Evolutionary conservation across 1,284 basidiomycete species (phyloP).

Genomic region (Gastroboletus turbinatus): DNA sequence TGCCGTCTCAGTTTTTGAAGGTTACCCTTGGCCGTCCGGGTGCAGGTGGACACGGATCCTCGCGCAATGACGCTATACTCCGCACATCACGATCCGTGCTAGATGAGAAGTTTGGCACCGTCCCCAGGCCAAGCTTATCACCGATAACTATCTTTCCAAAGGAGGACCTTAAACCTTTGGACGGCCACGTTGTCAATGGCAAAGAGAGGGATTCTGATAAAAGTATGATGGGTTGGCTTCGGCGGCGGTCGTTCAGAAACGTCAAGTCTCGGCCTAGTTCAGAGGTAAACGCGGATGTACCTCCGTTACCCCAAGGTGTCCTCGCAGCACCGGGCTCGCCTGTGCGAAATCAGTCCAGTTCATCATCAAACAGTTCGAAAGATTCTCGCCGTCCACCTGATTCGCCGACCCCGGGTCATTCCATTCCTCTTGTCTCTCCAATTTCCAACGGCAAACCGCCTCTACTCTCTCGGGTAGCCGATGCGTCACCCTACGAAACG

Average conservation of each 20-base stretch:
- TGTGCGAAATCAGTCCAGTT: constrained; percentile 26
- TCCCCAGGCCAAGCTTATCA: constrained; percentile 2
- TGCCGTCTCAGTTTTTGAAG: constrained; percentile 21
- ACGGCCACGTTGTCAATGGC: constrained; percentile 30
- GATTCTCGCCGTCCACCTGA: constrained; percentile 27
- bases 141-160: constrained; percentile 21
- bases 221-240: constrained; percentile 56
- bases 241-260: constrained; percentile 45
- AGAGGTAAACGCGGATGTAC: constrained; percentile 18
- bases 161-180: constrained; percentile 12
- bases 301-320: constrained; percentile 14
- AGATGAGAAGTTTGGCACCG: constrained; percentile 16
- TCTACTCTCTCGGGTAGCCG: constrained; percentile 9
- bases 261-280: constrained; percentile 24
- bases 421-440: constrained; percentile 11
- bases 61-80: constrained; percentile 12
- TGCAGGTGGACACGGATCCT: constrained; percentile 6
- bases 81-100: constrained; percentile 5
- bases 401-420: constrained; percentile 14
- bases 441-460: constrained; percentile 18
- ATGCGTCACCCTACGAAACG: constrained; percentile 10
- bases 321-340: constrained; percentile 21
- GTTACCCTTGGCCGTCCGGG: constrained; percentile 10
- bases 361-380: constrained; percentile 26
- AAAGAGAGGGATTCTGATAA: constrained; percentile 44